Conservation (phyloP, 2,329 filamentous ascomycete species). For the Claviceps pusilla region DNA sequence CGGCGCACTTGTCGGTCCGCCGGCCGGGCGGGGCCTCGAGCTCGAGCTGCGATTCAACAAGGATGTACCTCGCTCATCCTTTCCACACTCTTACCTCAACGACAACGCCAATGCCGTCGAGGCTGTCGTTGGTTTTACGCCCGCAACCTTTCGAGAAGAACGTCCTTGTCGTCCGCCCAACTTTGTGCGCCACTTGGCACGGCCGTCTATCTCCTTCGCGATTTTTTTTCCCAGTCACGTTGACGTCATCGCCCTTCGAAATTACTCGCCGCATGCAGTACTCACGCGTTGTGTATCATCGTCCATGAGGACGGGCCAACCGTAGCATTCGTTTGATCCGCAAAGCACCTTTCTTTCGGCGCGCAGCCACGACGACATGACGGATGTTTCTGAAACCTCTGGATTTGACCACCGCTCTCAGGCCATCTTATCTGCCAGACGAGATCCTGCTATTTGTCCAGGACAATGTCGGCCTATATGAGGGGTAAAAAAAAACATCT, state of each 20-base stretch:
- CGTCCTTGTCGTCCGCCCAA: background rate
- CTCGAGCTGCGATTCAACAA: background rate
- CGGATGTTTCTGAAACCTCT: constrained; percentile 96
- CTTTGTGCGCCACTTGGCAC: background rate
- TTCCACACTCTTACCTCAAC: background rate
- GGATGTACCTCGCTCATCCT: too few species aligned
- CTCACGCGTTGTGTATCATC: background rate
- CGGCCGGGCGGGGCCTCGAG: too few species aligned
- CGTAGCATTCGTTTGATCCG: background rate
- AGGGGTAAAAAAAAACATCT: constrained; percentile 51
- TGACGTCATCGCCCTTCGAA: background rate
- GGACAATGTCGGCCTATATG: constrained; percentile 92
- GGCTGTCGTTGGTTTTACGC: background rate
- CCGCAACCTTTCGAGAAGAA: background rate
- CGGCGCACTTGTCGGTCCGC: background rate
- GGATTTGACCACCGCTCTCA: constrained; percentile 89
- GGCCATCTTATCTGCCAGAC: constrained; percentile 82
- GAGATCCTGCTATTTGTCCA: constrained; percentile 93
- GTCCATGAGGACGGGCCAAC: background rate
- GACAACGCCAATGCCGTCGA: background rate
- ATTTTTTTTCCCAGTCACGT: background rate
- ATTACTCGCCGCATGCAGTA: background rate
- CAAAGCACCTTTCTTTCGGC: constrained; percentile 1
- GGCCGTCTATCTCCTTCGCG: background rate
- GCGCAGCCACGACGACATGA: constrained; percentile 29